Percentiles rank a stretch among this genome's conserved stretches.
Evolutionary conservation across 2,329 filamentous ascomycete genomes (phyloP).

Genomic region (Monascus ruber): DNA sequence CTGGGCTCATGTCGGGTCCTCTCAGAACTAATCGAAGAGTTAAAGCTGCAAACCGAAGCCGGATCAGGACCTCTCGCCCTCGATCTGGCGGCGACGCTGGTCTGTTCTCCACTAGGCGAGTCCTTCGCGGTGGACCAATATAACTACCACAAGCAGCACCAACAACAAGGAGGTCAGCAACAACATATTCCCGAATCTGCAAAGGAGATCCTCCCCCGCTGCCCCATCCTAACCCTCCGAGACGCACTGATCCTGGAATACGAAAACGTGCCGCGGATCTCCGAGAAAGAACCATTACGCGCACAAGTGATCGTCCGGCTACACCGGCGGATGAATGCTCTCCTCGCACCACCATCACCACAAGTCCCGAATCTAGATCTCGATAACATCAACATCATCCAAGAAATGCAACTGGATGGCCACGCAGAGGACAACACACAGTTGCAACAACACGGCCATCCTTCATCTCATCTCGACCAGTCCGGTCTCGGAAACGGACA

Average conservation of each 20-base stretch:
- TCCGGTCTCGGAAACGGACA: neutral
- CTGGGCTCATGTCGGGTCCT: conserved; percentile 30
- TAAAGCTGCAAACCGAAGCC: conserved; percentile 30
- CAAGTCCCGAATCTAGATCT: conserved; percentile 32
- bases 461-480: neutral
- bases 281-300: conserved; percentile 33
- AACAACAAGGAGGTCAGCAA: neutral
- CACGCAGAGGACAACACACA: conserved; percentile 14
- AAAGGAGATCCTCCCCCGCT: conserved; percentile 23
- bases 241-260: conserved; percentile 29
- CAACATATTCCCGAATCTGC: conserved; percentile 11
- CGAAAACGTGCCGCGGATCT: conserved; percentile 27
- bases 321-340: conserved; percentile 32
- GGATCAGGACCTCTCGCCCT: conserved; percentile 32
- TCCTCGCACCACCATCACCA: conserved; percentile 23
- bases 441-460: neutral
- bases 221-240: conserved; percentile 28
- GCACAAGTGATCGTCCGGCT: conserved; percentile 36
- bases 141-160: conserved; percentile 16
- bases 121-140: conserved; percentile 29
- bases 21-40: conserved; percentile 27
- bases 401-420: conserved; percentile 30
- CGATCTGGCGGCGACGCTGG: conserved; percentile 32
- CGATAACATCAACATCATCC: conserved; percentile 26
- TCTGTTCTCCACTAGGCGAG: conserved; percentile 31